Evolutionary conservation across 306 rosid genomes (phyloP).

Genomic region (Boehmeria nivea): DNA sequence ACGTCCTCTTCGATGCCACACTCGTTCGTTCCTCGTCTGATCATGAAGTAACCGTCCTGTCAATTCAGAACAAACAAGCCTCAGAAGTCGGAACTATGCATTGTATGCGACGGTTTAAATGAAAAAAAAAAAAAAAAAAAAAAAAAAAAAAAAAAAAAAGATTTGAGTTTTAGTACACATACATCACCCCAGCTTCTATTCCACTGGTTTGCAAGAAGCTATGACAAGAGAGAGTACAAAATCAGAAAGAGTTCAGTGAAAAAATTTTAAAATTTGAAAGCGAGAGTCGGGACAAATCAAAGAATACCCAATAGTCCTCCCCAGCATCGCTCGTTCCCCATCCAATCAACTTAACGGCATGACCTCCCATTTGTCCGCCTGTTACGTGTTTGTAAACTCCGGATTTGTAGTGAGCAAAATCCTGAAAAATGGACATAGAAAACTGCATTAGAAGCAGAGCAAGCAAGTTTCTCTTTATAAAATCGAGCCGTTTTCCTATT

Average conservation of each 20-base stretch:
- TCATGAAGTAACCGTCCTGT: constrained; percentile 98
- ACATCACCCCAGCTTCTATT: constrained; percentile 95
- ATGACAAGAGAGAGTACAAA: constrained; percentile 28
- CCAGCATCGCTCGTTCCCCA: constrained; percentile 89
- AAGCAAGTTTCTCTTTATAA: background rate
- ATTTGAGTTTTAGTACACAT: constrained; percentile 24
- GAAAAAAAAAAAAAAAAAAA: too few species aligned
- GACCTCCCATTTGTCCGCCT: constrained; percentile 76
- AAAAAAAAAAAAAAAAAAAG: too few species aligned
- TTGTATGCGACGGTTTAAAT: too few species aligned
- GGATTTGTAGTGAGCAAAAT: constrained; percentile 93
- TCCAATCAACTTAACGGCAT: constrained; percentile 91
- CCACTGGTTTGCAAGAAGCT: constrained; percentile 99
- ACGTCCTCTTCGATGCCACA: constrained; percentile 80
- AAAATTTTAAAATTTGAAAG: constrained; percentile 6
- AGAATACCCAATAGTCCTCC: constrained; percentile 86
- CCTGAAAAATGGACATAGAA: constrained; percentile 45
- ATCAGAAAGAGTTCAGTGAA: background rate
- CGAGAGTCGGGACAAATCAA: constrained; percentile 13
- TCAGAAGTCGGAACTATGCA: too few species aligned
- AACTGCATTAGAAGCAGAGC: constrained; percentile 7
- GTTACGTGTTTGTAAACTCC: constrained; percentile 91
- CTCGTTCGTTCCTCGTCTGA: constrained; percentile 81
- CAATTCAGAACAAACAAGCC: background rate
- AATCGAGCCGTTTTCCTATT: background rate